Base-by-base conservation (phyloP, 2,329 filamentous ascomycete species). In the Leptographium procerum region DNA sequence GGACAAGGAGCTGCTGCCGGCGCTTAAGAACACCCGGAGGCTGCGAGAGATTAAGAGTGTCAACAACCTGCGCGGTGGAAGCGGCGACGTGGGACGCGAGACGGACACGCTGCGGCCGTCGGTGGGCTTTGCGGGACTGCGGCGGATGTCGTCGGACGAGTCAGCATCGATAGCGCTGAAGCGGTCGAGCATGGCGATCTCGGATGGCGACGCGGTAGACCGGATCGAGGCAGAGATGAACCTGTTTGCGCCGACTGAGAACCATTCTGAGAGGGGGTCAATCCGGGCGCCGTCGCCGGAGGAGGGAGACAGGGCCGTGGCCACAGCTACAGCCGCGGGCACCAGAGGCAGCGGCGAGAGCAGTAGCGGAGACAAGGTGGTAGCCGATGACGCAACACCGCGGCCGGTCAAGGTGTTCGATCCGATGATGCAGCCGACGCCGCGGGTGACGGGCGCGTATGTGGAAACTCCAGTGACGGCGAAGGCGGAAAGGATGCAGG, bases 201-300 rank as follows among this genome's bases (percentile, higher is more conserved):
- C 80, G 0, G 79, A 83, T 58, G 65, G 69, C 16, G 81, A 83
- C 61, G 80, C 81, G 5, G 78, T 75, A 1, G 79, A 80, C 63
- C 77, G 80, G 51, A 82, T 83, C 55, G 75, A 80, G 63, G 77
- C 73, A 11, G 81, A 84, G 67, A 75, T 77, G 69, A 77, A 75
- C 54, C 72, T 84, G 10, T 84, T 84, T 66, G 81, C 78, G 16
- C 77, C 75, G 0, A 64, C 69, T 19, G 80, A 83, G 34, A 79
- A 77, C 60, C 73, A 80, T 48, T 84, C 81, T 1, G 81, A 83
- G 63, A 74, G 71, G 50, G 79, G 79, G 1, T 83, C 80, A 4
- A 69, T 77, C 22, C 74, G 77, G 43, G 79, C 76, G 4, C 72
- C 75, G 2, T 83, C 81, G 0, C 72, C 72, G n/a, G 71, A 71